Evolutionary conservation across 2,329 filamentous ascomycete species (phyloP).

Genomic region (Colletotrichum noveboracense): DNA sequence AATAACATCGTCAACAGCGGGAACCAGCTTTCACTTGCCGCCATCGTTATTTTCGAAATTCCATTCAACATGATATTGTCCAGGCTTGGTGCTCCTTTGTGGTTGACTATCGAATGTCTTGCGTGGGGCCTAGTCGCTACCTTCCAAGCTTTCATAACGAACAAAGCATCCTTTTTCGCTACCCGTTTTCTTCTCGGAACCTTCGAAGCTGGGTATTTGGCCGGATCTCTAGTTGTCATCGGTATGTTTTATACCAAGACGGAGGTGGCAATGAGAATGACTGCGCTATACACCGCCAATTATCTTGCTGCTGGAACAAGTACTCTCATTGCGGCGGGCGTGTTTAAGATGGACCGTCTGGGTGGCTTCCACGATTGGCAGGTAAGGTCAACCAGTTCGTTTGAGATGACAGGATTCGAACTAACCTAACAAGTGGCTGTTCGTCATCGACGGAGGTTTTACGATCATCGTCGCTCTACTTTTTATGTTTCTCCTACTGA

Average conservation of each 20-base stretch:
- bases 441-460: background rate
- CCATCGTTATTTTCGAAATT: slow-evolving; percentile 2
- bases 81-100: background rate
- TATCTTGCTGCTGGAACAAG: background rate
- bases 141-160: background rate
- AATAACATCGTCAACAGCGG: background rate
- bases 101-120: background rate
- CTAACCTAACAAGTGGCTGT: background rate
- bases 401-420: background rate
- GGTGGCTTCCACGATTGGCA: background rate
- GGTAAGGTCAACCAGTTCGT: background rate
- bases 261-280: background rate
- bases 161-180: background rate
- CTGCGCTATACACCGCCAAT: background rate
- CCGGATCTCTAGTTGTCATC: background rate
- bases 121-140: background rate
- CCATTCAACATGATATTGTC: background rate
- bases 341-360: background rate
- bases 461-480: background rate
- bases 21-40: background rate
- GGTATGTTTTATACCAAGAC: background rate
- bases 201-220: background rate
- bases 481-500: background rate
- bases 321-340: background rate
- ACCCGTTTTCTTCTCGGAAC: background rate